Conservation (phyloP, 1,284 basidiomycete species). For the Leccinum pallidistipes region DNA sequence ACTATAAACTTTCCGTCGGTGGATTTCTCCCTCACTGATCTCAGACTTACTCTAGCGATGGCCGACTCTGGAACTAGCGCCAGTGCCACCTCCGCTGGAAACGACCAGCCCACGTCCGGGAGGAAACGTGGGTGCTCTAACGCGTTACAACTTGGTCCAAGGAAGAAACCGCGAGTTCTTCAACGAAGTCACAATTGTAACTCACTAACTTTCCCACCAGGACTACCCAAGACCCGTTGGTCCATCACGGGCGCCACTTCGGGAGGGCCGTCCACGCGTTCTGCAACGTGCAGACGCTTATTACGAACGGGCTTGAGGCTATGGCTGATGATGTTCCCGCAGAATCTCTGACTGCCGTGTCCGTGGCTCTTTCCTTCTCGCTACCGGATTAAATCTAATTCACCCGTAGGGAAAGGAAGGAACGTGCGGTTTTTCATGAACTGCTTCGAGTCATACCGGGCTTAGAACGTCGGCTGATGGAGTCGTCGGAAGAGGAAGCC, state of each 20-base stretch:
- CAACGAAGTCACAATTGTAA: background rate
- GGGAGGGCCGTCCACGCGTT: background rate
- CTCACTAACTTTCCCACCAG: background rate
- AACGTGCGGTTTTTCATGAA: background rate
- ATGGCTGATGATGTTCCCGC: background rate
- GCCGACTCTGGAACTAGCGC: too few species aligned
- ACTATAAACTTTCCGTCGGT: too few species aligned
- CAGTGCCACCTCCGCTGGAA: too few species aligned
- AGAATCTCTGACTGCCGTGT: background rate
- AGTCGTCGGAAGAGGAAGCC: background rate
- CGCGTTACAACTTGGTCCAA: background rate
- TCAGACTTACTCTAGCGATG: too few species aligned
- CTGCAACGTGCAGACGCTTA: background rate
- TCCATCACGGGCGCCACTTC: background rate
- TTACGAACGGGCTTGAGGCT: background rate
- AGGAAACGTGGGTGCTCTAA: too few species aligned
- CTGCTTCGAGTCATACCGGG: background rate
- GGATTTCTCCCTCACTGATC: too few species aligned
- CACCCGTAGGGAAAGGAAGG: background rate
- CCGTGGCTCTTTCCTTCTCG: background rate
- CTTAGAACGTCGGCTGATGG: background rate
- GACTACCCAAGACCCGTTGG: background rate
- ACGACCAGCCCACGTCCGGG: too few species aligned
- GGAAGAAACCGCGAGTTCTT: background rate
- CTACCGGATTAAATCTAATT: too few species aligned